Conservation (phyloP, 2,329 filamentous ascomycete species). For the Talaromyces sp. region DNA sequence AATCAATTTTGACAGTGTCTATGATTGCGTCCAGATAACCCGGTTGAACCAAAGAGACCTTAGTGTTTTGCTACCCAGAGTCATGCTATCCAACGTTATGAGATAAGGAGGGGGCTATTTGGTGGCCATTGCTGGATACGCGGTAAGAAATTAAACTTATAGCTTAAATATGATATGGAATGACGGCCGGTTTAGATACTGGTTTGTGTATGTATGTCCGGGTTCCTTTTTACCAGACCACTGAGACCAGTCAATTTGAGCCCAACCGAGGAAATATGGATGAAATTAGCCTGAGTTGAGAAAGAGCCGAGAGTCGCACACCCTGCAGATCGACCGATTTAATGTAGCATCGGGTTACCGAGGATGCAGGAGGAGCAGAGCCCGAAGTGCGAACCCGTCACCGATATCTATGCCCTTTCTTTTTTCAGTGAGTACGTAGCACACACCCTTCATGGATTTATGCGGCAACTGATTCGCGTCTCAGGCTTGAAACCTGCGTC, state of each 20-base stretch:
- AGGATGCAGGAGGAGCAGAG: background rate
- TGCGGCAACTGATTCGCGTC: background rate
- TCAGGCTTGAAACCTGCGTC: background rate
- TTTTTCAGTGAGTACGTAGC: background rate
- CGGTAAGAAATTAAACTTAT: background rate
- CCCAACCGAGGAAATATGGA: background rate
- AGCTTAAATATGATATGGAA: background rate
- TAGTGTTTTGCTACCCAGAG: background rate
- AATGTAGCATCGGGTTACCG: background rate
- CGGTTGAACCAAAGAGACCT: background rate
- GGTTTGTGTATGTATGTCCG: background rate
- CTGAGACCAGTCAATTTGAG: background rate
- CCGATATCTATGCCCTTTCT: background rate
- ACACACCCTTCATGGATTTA: background rate
- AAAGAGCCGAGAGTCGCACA: background rate
- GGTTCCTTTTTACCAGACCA: background rate
- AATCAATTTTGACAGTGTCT: background rate
- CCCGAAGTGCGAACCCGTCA: background rate
- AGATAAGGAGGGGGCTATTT: background rate
- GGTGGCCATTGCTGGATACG: background rate
- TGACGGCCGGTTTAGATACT: background rate
- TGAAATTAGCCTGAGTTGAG: background rate
- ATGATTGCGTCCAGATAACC: background rate
- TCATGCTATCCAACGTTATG: background rate
- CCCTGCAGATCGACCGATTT: background rate